Evolutionary conservation across 306 rosid genomes (phyloP), one percentile per base, ranked within the genome.

Genomic region (Sicyos edulis): DNA sequence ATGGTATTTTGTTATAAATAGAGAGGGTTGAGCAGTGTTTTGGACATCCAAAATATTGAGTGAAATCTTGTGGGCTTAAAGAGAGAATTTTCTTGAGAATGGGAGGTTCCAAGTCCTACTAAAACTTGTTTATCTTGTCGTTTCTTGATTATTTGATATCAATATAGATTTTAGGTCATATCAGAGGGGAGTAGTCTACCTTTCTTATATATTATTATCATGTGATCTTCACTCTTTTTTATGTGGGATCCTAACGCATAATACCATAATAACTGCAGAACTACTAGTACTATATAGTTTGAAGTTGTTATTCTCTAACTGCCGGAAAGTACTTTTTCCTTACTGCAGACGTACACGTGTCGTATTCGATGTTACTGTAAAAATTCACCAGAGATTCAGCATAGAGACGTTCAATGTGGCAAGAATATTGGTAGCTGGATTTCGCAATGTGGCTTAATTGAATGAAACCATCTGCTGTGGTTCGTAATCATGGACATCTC

Each of bases 391-490:
- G 74, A 89, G 20, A 66, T 93, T 75, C 95, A 93, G 83, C 83
- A 85, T 37, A 83, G 92, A 76, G 96, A 93, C 78, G 78, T 89
- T 81, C 87, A 87, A 81, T 88, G 82, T 71, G 92, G 95, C 40
- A 83, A 85, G 63, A 91, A 78, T 78, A 55, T 93, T 34, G 91
- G 99, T 14, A 93, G 88, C 77, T 78, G 86, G 75, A 86, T 91
- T 69, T 77, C 85, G 67, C 83, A 89, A 42, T 85, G 82, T 85
- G 82, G 77, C 88, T 91, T 59, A 92, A 87, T 79, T 74, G 84
- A 54, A 74, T 81, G 80, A 93, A 93, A 72, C 99, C 95, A 21
- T 85, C 96, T 16, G 97, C 96, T 73, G 84, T 84, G 79, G 87
- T 85, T 76, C 99, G 4, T 32, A 32, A 32, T 32, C 37, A 92